Percentiles rank a stretch among this genome's conserved stretches.
Conservation (phyloP, 306 rosid species). For the Trifolium subterraneum region DNA sequence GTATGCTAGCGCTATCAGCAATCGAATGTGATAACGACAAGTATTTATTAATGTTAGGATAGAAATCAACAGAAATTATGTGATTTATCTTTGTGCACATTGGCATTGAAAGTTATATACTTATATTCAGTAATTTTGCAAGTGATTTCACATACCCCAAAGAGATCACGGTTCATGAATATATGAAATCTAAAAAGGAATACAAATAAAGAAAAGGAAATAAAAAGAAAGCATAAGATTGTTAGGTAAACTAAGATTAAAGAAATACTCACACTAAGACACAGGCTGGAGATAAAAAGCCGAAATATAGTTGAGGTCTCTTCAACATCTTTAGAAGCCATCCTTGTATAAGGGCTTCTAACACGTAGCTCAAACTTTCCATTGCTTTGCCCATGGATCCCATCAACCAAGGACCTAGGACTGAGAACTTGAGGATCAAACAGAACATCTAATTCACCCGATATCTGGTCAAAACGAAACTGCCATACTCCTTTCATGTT, state of each 20-base stretch:
- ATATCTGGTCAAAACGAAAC: constrained; percentile 62
- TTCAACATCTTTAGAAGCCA: constrained; percentile 75
- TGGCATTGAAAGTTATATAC: background rate
- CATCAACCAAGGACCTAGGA: constrained; percentile 90
- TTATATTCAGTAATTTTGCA: constrained; percentile 7
- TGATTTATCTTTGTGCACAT: background rate
- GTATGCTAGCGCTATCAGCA: constrained; percentile 16
- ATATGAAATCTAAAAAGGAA: constrained; percentile 28
- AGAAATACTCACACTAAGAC: constrained; percentile 81
- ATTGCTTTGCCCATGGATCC: constrained; percentile 67
- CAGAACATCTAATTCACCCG: constrained; percentile 70
- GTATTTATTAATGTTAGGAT: background rate
- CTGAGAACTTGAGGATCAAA: constrained; percentile 84
- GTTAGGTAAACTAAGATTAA: constrained; percentile 15
- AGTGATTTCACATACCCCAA: constrained; percentile 5
- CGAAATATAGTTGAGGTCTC: constrained; percentile 76
- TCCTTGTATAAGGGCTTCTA: constrained; percentile 78
- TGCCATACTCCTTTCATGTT: constrained; percentile 73
- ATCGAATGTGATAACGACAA: background rate
- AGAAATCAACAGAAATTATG: background rate
- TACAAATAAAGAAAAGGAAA: constrained; percentile 4
- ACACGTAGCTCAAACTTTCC: constrained; percentile 76
- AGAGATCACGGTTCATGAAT: background rate
- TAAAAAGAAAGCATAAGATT: constrained; percentile 20
- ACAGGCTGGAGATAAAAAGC: constrained; percentile 77